Evolutionary conservation across 2,329 filamentous ascomycete genomes (phyloP), one percentile per base, ranked within the genome.

Genomic region (Paecilomyces sp.): DNA sequence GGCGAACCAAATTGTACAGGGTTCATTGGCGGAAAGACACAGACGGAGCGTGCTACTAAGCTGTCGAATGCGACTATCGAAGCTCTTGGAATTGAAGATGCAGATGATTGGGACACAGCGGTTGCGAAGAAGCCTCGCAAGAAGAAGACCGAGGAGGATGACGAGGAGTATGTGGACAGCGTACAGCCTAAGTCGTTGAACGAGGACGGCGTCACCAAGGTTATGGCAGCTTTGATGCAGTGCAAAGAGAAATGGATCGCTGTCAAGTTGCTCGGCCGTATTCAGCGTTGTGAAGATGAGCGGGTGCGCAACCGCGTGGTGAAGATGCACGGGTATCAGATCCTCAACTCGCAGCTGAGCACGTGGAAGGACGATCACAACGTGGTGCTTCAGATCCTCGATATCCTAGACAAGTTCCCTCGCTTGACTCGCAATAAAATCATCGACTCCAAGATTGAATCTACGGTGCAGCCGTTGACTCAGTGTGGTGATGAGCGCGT

Each of bases 171-270:
- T 71, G 88, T 97, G 74, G 94, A 92, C 75, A 92, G 91, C 73
- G 83, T 95, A 62, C 85, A 93, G 73, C 87, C 90, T 57, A 90
- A 87, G 69, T 86, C 84, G 55, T 83, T 97, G 61, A 87, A 91
- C 65, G 90, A 94, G 68, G 85, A 88, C 61, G 91, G 89, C 63
- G 91, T 95, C 62, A 91, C 89, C 68, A 96, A 95, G 77, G 91
- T 97, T 74, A 96, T 97, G 91, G 92, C 93, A 25, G 89, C 92
- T 57, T 85, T 99, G 61, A 92, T 96, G 86, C 93, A 97, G 74
- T 96, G 91, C 82, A 96, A 96, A 76, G 94, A 99, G 81, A 97
- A 97, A 76, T 99, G 94, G 94, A 97, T 99, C 74, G 92, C 91
- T 2, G 92, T 97, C 76, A 97, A 97, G 77, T 81, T 99, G 59